These are phyloP conservation scores for Talaromyces amestolkiae DNA, from an alignment of 2,329 filamentous ascomycete genomes.

Conservation along the genomic window DNA sequence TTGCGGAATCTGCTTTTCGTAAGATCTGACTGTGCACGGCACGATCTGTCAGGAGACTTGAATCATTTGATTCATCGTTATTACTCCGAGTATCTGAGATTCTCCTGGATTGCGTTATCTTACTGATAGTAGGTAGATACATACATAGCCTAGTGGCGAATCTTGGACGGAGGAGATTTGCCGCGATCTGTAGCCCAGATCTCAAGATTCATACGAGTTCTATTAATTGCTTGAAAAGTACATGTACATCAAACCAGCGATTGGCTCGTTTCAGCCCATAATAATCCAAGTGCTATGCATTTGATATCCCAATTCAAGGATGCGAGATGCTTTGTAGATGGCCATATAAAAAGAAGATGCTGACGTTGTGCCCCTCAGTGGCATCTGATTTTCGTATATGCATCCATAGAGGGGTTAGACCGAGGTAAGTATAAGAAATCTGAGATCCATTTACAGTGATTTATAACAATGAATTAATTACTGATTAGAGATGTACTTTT, in stretches of 20 bases:
- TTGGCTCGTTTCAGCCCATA: background rate
- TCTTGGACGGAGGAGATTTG: background rate
- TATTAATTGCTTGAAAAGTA: background rate
- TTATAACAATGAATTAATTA: background rate
- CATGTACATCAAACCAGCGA: background rate
- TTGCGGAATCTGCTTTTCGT: background rate
- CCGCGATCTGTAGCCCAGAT: background rate
- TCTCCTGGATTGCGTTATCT: background rate
- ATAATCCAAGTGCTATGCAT: background rate
- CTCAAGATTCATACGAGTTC: slow-evolving; percentile 4
- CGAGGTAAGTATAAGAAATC: background rate
- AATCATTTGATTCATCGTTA: background rate
- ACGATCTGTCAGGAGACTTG: background rate
- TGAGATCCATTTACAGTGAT: background rate
- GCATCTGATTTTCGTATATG: background rate
- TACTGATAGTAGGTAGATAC: background rate
- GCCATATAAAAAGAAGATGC: background rate
- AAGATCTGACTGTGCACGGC: background rate
- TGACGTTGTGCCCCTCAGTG: background rate
- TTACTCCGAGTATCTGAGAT: slow-evolving; percentile 5
- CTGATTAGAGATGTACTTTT: background rate
- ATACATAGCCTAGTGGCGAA: background rate
- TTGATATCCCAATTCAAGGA: background rate
- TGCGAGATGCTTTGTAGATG: background rate
- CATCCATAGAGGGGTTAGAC: background rate